These are phyloP conservation scores for Colletotrichum cordylinicola DNA, from an alignment of 2,329 filamentous ascomycete species.

Conservation along the genomic window DNA sequence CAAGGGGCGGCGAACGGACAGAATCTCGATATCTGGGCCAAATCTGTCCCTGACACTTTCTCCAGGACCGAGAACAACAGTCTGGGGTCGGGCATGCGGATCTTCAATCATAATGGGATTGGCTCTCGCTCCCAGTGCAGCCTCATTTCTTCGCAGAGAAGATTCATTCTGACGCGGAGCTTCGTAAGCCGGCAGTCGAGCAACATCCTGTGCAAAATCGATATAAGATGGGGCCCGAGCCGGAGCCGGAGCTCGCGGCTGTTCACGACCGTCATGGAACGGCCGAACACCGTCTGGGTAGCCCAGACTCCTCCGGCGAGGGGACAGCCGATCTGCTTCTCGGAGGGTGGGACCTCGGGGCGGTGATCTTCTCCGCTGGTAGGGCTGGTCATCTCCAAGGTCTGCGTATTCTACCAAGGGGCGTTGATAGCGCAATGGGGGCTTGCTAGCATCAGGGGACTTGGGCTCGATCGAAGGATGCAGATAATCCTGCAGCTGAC, in stretches of 20 bases:
- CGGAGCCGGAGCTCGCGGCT: not conserved
- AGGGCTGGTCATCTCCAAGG: not conserved
- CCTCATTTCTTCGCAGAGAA: not conserved
- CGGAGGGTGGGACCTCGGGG: not conserved
- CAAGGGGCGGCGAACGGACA: constrained; percentile 14
- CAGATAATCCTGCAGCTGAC: constrained; percentile 46
- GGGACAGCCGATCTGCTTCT: not conserved
- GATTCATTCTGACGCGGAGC: not conserved
- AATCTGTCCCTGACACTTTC: constrained; percentile 30
- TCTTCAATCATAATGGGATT: constrained; percentile 45
- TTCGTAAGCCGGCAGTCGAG: constrained; percentile 21
- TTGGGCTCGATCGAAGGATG: constrained; percentile 52
- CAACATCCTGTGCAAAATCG: constrained; percentile 18
- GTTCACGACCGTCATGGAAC: not conserved
- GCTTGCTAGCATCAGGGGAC: constrained; percentile 35
- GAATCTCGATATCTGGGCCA: constrained; percentile 15
- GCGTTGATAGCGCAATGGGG: not conserved
- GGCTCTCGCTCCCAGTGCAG: constrained; percentile 28
- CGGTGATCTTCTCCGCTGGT: not conserved
- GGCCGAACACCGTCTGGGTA: not conserved
- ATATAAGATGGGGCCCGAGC: not conserved
- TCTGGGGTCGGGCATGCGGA: constrained; percentile 27
- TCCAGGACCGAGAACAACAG: constrained; percentile 36
- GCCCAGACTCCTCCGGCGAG: not conserved
- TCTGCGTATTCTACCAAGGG: constrained; percentile 12